Base-by-base conservation (phyloP, 805 yeast genomes). In the Barnettozyma sucrosica region DNA sequence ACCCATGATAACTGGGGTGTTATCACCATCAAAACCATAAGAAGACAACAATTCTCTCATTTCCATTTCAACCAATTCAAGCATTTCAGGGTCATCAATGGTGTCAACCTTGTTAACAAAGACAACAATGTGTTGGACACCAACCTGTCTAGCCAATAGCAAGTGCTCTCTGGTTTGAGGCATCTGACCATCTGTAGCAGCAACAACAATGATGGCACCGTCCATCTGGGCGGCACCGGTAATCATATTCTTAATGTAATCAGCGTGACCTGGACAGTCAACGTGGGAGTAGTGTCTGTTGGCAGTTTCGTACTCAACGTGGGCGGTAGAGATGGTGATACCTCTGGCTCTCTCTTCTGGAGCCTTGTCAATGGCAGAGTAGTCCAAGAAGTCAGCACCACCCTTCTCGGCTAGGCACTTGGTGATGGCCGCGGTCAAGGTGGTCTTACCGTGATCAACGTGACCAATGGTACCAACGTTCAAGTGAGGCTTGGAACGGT, bases 161-260 rank as follows among this genome's bases (percentile, higher is more conserved):
- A 93, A 79, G 76, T 93, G 99, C 77, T 93, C 99, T 77, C 98
- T 88, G 60, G 99, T 93, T 77, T 93, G 99, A 66, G 97, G 98
- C 98, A 92, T 93, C 75, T 89, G 96, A 66, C 99, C 99, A 66
- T 93, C 99, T 49, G 96, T 77, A 55, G 99, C 99, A 65, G 98
- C 99, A 70, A 93, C 98, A 53, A 92, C 98, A 74, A 92, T 92
- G 62, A 92, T 90, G 58, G 97, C 98, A 78, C 98, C 97, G 71
- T 92, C 98, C 97, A 90, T 90, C 71, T 92, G 96, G 63, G 98
- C 97, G 63, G 98, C 97, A 83, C 98, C 98, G 58, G 97, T 89
- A 70, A 92, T 92, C 98, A 92, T 92, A 74, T 92, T 92, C 78
- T 92, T 92, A 74, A 92, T 92, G 74, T 90, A 92, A 79, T 92